phyloP scores from a whole-genome alignment of 495 filamentous ascomycete genomes.

The Annulohypoxylon bovei region DNA sequence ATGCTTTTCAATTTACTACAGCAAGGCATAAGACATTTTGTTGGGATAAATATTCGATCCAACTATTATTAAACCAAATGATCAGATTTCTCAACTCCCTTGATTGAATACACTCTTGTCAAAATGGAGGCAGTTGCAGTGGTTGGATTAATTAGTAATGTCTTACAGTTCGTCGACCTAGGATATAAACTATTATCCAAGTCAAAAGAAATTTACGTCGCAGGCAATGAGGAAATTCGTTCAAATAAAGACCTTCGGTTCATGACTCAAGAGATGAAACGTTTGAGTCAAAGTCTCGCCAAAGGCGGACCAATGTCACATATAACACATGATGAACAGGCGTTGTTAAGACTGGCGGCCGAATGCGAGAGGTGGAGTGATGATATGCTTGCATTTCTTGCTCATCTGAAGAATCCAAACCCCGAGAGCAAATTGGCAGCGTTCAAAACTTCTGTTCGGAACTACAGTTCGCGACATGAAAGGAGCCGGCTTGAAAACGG shows the following conservation, averaged over 20 bases:
- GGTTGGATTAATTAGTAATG: conserved; percentile 48
- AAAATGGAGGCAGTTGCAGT: conserved; percentile 54
- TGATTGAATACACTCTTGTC: neutral
- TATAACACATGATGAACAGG: conserved; percentile 36
- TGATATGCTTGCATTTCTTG: conserved; percentile 33
- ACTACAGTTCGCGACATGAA: conserved; percentile 22
- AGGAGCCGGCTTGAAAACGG: conserved; percentile 30
- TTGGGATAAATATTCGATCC: neutral
- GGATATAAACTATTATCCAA: conserved; percentile 42
- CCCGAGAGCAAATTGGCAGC: conserved; percentile 28
- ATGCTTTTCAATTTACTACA: neutral
- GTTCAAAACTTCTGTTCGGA: conserved; percentile 28
- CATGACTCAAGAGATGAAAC: conserved; percentile 25
- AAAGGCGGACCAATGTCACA: neutral
- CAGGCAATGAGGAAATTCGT: conserved; percentile 36
- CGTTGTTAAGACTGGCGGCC: conserved; percentile 31
- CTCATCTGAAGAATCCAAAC: conserved; percentile 32
- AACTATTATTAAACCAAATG: neutral
- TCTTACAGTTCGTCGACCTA: conserved; percentile 54
- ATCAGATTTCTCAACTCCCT: neutral
- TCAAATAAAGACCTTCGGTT: conserved; percentile 36
- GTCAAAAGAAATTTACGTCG: conserved; percentile 44
- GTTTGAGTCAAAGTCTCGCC: conserved; percentile 8
- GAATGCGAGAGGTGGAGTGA: conserved; percentile 34
- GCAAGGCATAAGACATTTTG: neutral